Conservation (phyloP, 2,329 filamentous ascomycete genomes). For the Colletotrichum magnum region DNA sequence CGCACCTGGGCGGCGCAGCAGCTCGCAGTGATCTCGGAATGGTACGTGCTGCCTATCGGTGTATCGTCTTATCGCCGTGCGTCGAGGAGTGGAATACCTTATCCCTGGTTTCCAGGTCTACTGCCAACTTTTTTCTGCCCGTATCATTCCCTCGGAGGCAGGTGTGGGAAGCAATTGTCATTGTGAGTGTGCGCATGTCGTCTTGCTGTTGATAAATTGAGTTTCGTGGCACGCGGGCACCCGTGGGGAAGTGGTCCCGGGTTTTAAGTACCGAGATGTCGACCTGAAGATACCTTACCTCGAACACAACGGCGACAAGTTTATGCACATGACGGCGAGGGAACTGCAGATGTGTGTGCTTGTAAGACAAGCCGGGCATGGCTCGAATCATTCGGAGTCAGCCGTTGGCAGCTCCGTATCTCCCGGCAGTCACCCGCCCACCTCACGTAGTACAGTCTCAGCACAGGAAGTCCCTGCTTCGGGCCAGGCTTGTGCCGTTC, state of each 20-base stretch:
- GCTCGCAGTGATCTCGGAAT: slow-evolving; percentile 5
- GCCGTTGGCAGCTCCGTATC: slow-evolving; percentile 25
- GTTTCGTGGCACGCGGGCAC: not conserved
- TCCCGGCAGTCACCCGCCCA: slow-evolving; percentile 32
- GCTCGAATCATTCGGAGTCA: slow-evolving; percentile 20
- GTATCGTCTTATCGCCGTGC: slow-evolving; percentile 17
- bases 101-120: not conserved
- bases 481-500: slow-evolving; percentile 16
- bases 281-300: not conserved
- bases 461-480: slow-evolving; percentile 23
- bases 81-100: slow-evolving; percentile 20
- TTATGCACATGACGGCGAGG: not conserved
- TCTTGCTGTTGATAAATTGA: no score
- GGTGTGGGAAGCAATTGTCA: not conserved
- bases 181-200: not conserved
- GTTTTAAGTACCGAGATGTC: not conserved
- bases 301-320: not conserved
- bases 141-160: not conserved
- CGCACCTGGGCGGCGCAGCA: slow-evolving; percentile 24
- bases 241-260: not conserved
- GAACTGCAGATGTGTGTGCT: no score
- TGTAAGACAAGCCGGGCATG: slow-evolving; percentile 4
- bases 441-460: slow-evolving; percentile 32
- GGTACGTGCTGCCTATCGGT: slow-evolving; percentile 25
- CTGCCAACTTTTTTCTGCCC: slow-evolving; percentile 8